Percentiles rank a stretch among this genome's conserved stretches.
Conservation (phyloP, 1,139 yeast genomes). For the Candida gigantensis region DNA sequence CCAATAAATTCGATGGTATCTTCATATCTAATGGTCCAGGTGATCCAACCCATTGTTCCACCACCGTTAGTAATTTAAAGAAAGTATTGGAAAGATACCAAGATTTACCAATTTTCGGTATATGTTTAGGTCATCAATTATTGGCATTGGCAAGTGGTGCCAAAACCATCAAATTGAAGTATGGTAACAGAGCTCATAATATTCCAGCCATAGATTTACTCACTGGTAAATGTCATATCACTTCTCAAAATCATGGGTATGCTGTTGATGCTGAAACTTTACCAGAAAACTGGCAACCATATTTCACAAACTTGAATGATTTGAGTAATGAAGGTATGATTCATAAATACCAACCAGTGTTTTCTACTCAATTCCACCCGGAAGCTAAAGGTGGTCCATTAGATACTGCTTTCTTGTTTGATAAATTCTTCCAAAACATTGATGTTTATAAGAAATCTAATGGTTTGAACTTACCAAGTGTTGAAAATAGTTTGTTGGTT, state of each 20-base stretch:
- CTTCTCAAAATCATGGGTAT: constrained; percentile 98
- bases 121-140: constrained; percentile 95
- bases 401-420: constrained; percentile 88
- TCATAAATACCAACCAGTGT: constrained; percentile 81
- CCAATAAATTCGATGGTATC: constrained; percentile 89
- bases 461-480: constrained; percentile 47
- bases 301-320: constrained; percentile 90
- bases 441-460: constrained; percentile 50
- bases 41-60: constrained; percentile 91
- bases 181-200: constrained; percentile 98
- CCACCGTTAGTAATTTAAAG: constrained; percentile 75
- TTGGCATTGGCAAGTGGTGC: constrained; percentile 95
- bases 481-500: constrained; percentile 61
- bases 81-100: constrained; percentile 63
- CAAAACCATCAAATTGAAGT: constrained; percentile 85
- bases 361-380: constrained; percentile 97
- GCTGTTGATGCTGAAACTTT: constrained; percentile 87
- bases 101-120: constrained; percentile 91
- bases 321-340: constrained; percentile 97
- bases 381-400: constrained; percentile 99
- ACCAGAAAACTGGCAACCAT: constrained; percentile 76
- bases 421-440: constrained; percentile 79
- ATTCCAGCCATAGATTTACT: constrained; percentile 90
- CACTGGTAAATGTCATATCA: constrained; percentile 92
- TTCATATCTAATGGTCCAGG: constrained; percentile 98